Evolutionary conservation across 768 basidiomycete species (phyloP).

Genomic region (Leccinum boreale): DNA sequence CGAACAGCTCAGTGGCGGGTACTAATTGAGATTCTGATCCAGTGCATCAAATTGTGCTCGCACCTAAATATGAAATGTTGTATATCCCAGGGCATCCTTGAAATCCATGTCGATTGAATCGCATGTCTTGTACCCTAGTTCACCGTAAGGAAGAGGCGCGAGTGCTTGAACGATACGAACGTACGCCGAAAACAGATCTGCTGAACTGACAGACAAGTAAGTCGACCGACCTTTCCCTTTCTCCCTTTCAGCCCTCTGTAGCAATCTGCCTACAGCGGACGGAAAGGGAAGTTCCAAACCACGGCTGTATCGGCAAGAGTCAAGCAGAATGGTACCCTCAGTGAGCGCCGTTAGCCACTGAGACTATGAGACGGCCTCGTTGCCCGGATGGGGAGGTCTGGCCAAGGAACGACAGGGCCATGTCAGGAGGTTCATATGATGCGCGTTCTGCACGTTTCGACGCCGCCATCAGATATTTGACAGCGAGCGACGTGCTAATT

Average conservation of each 20-base stretch:
- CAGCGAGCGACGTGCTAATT: background rate
- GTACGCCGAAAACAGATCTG: background rate
- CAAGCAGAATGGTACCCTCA: background rate
- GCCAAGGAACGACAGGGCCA: background rate
- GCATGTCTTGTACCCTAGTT: background rate
- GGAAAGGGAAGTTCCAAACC: constrained; percentile 11
- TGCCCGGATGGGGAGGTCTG: background rate
- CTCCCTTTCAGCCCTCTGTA: constrained; percentile 23
- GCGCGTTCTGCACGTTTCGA: background rate
- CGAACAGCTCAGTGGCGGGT: background rate
- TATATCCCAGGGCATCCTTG: constrained; percentile 5
- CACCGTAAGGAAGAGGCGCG: background rate
- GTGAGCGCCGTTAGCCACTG: background rate
- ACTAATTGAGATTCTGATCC: background rate
- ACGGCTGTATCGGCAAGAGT: background rate
- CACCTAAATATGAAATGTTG: background rate
- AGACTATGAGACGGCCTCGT: background rate
- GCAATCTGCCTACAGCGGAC: constrained; percentile 24
- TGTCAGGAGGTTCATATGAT: background rate
- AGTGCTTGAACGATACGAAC: background rate
- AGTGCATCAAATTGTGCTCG: background rate
- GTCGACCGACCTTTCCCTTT: background rate
- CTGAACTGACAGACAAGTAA: background rate
- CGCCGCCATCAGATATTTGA: background rate
- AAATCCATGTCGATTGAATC: background rate